Percentiles rank a stretch among this genome's conserved stretches.
These are phyloP conservation scores for Austroboletus eburneus DNA, from an alignment of 768 basidiomycete species.

Conservation along the genomic window DNA sequence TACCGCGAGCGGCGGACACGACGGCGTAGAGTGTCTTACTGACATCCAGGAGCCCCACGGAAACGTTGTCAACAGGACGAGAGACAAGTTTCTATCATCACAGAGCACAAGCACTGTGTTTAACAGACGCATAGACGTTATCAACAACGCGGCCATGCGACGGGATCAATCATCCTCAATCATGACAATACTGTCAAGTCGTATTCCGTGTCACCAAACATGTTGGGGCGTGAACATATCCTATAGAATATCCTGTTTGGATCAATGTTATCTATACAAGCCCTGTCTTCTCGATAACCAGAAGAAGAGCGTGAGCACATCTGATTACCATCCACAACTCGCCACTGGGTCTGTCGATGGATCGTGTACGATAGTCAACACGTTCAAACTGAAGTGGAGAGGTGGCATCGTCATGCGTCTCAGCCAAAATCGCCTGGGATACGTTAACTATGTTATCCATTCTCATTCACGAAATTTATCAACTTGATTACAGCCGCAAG, in stretches of 20 bases:
- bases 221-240: constrained; percentile 69
- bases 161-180: constrained; percentile 74
- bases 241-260: constrained; percentile 78
- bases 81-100: constrained; percentile 44
- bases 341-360: constrained; percentile 85
- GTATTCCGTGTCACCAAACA: constrained; percentile 65
- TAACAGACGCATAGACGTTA: constrained; percentile 49
- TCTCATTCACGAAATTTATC: constrained; percentile 66
- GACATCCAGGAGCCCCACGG: constrained; percentile 72
- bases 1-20: constrained; percentile 75
- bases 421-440: neutral
- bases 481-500: constrained; percentile 81
- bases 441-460: neutral
- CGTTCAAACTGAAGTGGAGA: constrained; percentile 60
- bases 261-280: too few relatives aligned
- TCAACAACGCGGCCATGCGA: constrained; percentile 58
- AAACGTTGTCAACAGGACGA: constrained; percentile 69
- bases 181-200: constrained; percentile 78
- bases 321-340: constrained; percentile 85
- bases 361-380: constrained; percentile 68
- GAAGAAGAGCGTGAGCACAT: constrained; percentile 61
- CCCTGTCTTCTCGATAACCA: neutral
- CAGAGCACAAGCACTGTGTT: neutral
- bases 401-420: constrained; percentile 66
- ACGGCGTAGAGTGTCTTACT: constrained; percentile 70